Base-by-base conservation (phyloP, 495 filamentous ascomycete species). In the Friedmanniomyces simplex region DNA sequence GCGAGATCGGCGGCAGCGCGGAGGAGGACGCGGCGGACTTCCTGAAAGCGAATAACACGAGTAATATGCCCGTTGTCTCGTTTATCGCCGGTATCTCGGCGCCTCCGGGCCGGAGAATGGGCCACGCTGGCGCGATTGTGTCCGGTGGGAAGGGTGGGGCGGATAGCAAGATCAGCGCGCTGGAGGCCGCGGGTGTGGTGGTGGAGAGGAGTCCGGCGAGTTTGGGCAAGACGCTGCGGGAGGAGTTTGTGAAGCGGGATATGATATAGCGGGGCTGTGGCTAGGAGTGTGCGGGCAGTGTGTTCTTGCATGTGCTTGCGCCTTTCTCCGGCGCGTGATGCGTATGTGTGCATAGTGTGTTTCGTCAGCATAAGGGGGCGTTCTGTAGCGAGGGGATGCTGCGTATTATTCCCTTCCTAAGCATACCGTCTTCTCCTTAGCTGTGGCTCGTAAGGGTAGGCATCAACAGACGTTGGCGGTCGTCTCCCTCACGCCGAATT, bases 11-110 rank as follows among this genome's bases (percentile, higher is more conserved):
- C 72, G 93, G 93, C 61, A 88, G 87, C 50, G 93, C 93, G 50
- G 93, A 98, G 76, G 93, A 98, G 75, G 94, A 98, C 61, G 91
- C 93, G 20, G 89, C 91, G 64, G 93, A 98, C 62, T 98, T 91
- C 80, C 77, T 97, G 70, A 90, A 86, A 79, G 77, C 78, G 66
- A 79, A 95, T 74, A 97, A 97, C 79, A 87, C 82, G 53, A 74
- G 79, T 71, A 89, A 94, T 76, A 99, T 96, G 80, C 93, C 93
- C 58, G 88, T 94, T 54, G 93, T 99, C 55, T 86, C 84, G 71
- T 99, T 99, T 76, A 99, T 99, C 68, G 93, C 93, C 62, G 93
- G 93, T 75, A 96, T 99, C 74, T 91, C 87, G 56, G 93, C 93
- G 57, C 93, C 93, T 55, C 91, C 93, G 39, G 93, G 93, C 69